Percentiles rank a stretch among this genome's conserved stretches.
phyloP scores from a whole-genome alignment of 352 stramenopile genomes.

The Globisporangium splendens region DNA sequence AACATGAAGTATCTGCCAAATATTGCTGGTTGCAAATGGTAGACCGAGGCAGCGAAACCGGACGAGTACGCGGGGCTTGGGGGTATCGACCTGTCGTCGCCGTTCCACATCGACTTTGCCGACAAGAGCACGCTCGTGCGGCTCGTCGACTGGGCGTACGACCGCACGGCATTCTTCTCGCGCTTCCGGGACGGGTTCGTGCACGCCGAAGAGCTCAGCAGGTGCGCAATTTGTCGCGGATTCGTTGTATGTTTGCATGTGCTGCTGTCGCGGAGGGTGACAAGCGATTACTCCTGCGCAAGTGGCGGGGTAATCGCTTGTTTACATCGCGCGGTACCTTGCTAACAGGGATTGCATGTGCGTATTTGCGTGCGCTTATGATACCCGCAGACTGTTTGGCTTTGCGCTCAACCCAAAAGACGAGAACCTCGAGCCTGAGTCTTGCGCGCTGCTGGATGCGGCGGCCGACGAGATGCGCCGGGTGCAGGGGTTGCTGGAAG shows the following conservation, averaged over 20 bases:
- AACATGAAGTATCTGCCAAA: neutral
- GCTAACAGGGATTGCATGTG: no score
- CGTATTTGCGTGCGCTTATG: neutral
- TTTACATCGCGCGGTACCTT: no score
- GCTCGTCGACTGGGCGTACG: conserved; percentile 68
- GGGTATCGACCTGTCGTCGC: conserved; percentile 37
- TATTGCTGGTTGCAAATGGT: no score
- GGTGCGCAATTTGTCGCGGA: neutral
- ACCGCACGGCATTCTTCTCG: conserved; percentile 32
- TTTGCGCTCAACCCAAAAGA: conserved; percentile 57
- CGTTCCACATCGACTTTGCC: conserved; percentile 57
- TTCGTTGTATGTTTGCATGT: neutral
- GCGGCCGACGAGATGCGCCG: conserved; percentile 33
- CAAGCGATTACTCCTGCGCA: no score
- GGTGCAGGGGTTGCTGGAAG: conserved; percentile 41
- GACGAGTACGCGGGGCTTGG: conserved; percentile 31
- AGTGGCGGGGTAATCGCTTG: no score
- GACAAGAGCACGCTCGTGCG: conserved; percentile 41
- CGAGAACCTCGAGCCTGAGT: conserved; percentile 40
- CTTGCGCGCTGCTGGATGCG: conserved; percentile 28
- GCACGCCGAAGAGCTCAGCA: conserved; percentile 42
- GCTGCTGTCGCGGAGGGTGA: no score
- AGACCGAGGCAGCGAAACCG: neutral
- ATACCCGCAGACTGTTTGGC: conserved; percentile 35
- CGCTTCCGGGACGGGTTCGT: conserved; percentile 44